Evolutionary conservation across 1,284 basidiomycete species (phyloP).

Genomic region (Apiotrichum gracile): DNA sequence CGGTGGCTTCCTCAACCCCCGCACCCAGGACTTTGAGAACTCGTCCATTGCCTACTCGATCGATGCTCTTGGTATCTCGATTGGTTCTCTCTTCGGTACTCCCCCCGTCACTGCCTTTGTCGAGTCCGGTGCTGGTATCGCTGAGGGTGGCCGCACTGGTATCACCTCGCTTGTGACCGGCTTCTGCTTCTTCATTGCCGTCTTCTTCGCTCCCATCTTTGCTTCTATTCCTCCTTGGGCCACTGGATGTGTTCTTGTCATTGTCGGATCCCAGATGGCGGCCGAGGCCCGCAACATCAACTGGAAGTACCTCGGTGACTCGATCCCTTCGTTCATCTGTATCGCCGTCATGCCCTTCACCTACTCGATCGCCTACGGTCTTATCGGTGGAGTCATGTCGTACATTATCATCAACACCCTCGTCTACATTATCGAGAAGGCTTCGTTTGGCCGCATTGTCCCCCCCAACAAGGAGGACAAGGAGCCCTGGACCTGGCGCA

Average conservation of each 20-base stretch:
- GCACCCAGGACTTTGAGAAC: constrained; percentile 81
- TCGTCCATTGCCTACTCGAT: constrained; percentile 78
- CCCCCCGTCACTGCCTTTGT: constrained; percentile 84
- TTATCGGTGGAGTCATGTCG: constrained; percentile 15
- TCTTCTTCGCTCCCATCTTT: constrained; percentile 88
- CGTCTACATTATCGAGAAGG: constrained; percentile 14
- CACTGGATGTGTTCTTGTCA: constrained; percentile 76
- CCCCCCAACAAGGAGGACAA: constrained; percentile 17
- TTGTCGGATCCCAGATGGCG: constrained; percentile 86
- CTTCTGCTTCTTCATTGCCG: constrained; percentile 72
- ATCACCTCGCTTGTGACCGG: constrained; percentile 71
- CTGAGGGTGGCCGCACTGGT: constrained; percentile 83
- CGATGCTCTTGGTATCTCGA: constrained; percentile 34
- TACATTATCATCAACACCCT: constrained; percentile 17
- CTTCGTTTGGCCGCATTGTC: constrained; percentile 4
- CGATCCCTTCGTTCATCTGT: constrained; percentile 74
- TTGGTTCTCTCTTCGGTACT: constrained; percentile 61
- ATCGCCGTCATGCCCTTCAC: constrained; percentile 70
- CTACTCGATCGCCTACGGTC: constrained; percentile 40
- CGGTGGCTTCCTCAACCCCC: constrained; percentile 76
- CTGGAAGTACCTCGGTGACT: constrained; percentile 81
- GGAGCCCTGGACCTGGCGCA: constrained; percentile 17
- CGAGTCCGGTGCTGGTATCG: constrained; percentile 42
- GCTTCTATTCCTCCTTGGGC: constrained; percentile 82
- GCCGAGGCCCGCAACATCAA: constrained; percentile 79